A percentile compares a stretch with the other conserved stretches of the same genome.
These are phyloP conservation scores for Clavaria fumosa DNA, from an alignment of 768 basidiomycete species.

Conservation along the genomic window DNA sequence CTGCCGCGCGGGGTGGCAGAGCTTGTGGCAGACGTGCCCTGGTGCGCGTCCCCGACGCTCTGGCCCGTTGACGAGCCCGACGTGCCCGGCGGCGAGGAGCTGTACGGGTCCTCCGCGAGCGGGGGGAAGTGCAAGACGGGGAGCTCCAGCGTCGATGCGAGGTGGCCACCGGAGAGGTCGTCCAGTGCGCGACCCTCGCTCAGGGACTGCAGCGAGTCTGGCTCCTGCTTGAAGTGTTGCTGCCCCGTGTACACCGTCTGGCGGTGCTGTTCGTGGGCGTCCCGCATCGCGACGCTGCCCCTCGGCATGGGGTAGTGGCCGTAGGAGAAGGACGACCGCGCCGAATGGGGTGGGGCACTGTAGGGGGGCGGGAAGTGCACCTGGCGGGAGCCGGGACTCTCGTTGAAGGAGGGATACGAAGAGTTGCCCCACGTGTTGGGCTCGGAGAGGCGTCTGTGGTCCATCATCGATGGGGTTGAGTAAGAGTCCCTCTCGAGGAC, in stretches of 20 bases:
- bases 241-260: too few species aligned
- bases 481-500: too few species aligned
- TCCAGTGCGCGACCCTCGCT: too few species aligned
- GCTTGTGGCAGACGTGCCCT: conserved; percentile 44
- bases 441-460: conserved; percentile 59
- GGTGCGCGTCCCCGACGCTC: too few species aligned
- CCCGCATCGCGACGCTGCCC: too few species aligned
- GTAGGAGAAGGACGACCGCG: conserved; percentile 23
- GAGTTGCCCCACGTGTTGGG: conserved; percentile 31
- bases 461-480: too few species aligned
- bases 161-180: conserved; percentile 31
- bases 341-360: conserved; percentile 21
- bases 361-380: conserved; percentile 27
- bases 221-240: too few species aligned
- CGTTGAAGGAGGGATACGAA: conserved; percentile 22
- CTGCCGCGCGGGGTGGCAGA: conserved; percentile 24
- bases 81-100: conserved; percentile 47
- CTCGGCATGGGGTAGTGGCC: too few species aligned
- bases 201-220: too few species aligned
- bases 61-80: too few species aligned
- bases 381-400: conserved; percentile 20
- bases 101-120: conserved; percentile 35
- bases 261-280: conserved; percentile 25
- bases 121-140: conserved; percentile 30
- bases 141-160: conserved; percentile 16